Evolutionary conservation across 1,284 basidiomycete species (phyloP).

Genomic region (Wolfiporia cocos): DNA sequence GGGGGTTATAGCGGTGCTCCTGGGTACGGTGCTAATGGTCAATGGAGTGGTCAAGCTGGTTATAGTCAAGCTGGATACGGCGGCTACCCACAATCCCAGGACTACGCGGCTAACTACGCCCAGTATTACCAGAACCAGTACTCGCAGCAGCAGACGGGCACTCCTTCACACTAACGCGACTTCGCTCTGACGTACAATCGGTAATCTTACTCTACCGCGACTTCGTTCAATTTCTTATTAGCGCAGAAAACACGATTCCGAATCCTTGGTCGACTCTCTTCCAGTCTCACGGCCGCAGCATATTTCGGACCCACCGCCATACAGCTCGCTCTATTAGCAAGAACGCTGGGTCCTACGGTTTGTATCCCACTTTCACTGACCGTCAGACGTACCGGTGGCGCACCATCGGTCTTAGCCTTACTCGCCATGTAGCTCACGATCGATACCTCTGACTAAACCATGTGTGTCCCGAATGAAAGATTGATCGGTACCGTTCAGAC

Average conservation of each 20-base stretch:
- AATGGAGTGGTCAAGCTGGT: constrained; percentile 27
- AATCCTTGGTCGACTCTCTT: background rate
- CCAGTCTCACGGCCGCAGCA: constrained; percentile 4
- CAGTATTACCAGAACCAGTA: constrained; percentile 82
- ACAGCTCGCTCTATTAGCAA: too few species aligned
- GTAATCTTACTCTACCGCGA: constrained; percentile 6
- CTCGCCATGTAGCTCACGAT: constrained; percentile 12
- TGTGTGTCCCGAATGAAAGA: background rate
- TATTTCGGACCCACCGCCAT: too few species aligned
- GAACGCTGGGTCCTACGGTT: too few species aligned
- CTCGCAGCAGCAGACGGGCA: constrained; percentile 60
- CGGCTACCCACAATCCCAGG: constrained; percentile 43
- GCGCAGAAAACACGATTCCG: constrained; percentile 6
- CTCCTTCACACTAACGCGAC: constrained; percentile 35
- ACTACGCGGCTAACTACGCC: constrained; percentile 72
- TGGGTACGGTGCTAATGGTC: constrained; percentile 27
- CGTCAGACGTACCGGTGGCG: background rate
- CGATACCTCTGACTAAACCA: constrained; percentile 5
- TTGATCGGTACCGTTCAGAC: too few species aligned
- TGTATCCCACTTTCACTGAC: constrained; percentile 13
- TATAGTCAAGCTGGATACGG: constrained; percentile 30
- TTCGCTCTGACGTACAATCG: constrained; percentile 11
- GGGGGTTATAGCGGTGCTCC: constrained; percentile 33
- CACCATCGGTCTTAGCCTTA: constrained; percentile 4
- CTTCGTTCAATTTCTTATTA: constrained; percentile 4